Evolutionary conservation across 352 stramenopile genomes (phyloP), one percentile per base, ranked within the genome.

Genomic region (Globisporangium alternatum): DNA sequence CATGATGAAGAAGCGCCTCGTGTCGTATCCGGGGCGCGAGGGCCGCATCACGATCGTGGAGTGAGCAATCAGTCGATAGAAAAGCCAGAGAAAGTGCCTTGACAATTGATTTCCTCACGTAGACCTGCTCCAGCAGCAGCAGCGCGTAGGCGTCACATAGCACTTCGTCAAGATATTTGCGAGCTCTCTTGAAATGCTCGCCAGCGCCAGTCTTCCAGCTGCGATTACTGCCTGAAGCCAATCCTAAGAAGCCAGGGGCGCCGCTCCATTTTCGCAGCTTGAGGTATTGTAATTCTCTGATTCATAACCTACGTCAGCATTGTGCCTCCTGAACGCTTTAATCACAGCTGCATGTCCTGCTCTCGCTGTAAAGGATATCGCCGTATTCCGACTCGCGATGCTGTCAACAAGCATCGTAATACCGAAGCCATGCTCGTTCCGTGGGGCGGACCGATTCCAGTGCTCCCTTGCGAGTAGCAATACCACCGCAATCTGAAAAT

Each of bases 11-110:
- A 83, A 86, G 70, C 74, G 79, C 25, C 58, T 92, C 44, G 62
- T 92, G 35, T 67, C 72, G 37, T 92, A 92, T 64, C 71, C 75
- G 1, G 76, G 85, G 57, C 63, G 70, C 45, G 81, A 90, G 66
- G 72, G 72, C 5, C 75, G 83, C n/a, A 77, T 92, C 55, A 84
- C 70, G 28, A 83, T 90, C 35, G 52, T 87, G n/a, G 79, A 92
- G 56, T 92, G 71, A 70, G 15, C 17, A 59, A 5, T 7, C 21
- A 30, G 45, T 19, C 45, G 25, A 53, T 51, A 41, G 35, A 41
- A 41, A 41, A 9, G 15, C 15, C 35, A 17, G n/a, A 52, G 25
- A 28, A 12, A 30, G 30, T 30, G 7, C 8, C 45, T 37, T 37
- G 31, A 37, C n/a, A 52, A 17, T 8, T 52, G 19, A 30, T 12